phyloP scores from a whole-genome alignment of 441 rosid genomes.

The Brassica balearica region DNA sequence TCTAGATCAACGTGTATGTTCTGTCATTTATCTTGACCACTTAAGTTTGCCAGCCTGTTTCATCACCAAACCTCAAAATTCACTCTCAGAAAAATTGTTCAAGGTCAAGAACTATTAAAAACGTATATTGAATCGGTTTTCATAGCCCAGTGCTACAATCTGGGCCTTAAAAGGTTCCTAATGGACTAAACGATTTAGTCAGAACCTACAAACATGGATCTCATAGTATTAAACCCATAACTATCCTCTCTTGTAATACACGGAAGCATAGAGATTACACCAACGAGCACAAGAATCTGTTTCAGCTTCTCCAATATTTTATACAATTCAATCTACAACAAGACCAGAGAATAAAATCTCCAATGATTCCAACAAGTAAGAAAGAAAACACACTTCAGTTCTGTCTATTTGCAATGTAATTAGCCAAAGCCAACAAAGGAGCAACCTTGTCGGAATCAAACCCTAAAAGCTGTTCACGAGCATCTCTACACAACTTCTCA shows the following conservation, averaged over 20 bases:
- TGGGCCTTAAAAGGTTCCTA: not conserved
- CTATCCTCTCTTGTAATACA: constrained; percentile 18
- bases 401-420: constrained; percentile 87
- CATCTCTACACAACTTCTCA: constrained; percentile 67
- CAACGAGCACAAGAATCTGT: constrained; percentile 6
- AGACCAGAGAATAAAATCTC: not conserved
- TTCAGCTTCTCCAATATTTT: not conserved
- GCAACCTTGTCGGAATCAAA: constrained; percentile 74
- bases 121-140: not conserved
- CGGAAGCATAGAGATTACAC: constrained; percentile 14
- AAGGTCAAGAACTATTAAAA: not conserved
- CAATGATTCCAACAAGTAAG: not conserved
- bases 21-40: constrained; percentile 44
- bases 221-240: constrained; percentile 6
- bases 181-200: not conserved
- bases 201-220: not conserved
- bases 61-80: constrained; percentile 7
- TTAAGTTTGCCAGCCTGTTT: constrained; percentile 41
- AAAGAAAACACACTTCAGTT: constrained; percentile 37
- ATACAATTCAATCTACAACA: constrained; percentile 22
- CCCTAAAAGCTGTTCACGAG: constrained; percentile 61
- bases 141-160: not conserved
- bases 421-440: constrained; percentile 89
- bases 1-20: constrained; percentile 1
- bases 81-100: not conserved